Conservation (phyloP, 495 filamentous ascomycete genomes). For the Aspergillus leporis region DNA sequence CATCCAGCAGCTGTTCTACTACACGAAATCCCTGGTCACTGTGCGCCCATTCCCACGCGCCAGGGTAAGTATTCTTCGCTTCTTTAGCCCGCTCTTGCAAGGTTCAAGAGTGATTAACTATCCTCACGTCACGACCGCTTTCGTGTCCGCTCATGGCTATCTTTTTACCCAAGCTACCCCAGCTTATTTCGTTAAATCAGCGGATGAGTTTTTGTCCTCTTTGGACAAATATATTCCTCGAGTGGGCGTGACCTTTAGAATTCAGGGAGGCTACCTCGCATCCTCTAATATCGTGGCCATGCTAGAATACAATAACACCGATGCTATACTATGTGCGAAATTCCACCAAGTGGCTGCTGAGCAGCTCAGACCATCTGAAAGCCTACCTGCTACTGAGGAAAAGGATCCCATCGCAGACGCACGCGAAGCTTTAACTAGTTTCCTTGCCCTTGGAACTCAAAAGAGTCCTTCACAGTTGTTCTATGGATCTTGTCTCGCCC, state of each 20-base stretch:
- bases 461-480: conserved; percentile 22
- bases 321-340: conserved; percentile 43
- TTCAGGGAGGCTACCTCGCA: conserved; percentile 57
- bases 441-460: conserved; percentile 14
- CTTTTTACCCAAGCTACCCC: conserved; percentile 59
- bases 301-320: conserved; percentile 60
- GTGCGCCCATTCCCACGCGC: conserved; percentile 58
- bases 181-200: conserved; percentile 46
- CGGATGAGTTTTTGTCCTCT: conserved; percentile 48
- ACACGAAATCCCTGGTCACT: conserved; percentile 54
- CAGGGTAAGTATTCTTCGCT: conserved; percentile 66
- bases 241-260: conserved; percentile 60
- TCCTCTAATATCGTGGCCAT: conserved; percentile 55
- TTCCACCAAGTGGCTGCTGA: conserved; percentile 38
- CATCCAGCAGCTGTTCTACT: conserved; percentile 75
- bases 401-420: conserved; percentile 17
- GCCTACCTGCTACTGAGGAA: conserved; percentile 21
- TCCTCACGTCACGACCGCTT: conserved; percentile 44
- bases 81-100: conserved; percentile 67
- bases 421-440: conserved; percentile 15
- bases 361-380: conserved; percentile 33
- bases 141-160: conserved; percentile 65
- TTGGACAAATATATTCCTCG: conserved; percentile 62
- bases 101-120: conserved; percentile 26
- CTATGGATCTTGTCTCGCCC: conserved; percentile 44